Evolutionary conservation across 176 grass and related monocot species (phyloP).

Genomic region (Cenchrus fungigraminus): DNA sequence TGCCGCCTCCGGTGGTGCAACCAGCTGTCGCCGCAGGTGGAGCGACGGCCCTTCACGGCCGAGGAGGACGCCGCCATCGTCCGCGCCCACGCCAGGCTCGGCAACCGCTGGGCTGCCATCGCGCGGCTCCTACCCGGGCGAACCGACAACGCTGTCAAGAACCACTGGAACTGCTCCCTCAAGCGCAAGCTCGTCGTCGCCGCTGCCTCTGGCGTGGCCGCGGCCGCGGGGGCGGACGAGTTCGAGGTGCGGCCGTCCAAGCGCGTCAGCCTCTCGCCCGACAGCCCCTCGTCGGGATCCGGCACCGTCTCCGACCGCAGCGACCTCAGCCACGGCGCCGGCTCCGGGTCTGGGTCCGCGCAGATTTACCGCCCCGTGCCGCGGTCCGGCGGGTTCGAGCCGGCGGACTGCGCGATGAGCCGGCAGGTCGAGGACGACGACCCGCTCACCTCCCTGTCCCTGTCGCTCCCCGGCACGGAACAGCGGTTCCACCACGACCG

Average conservation of each 20-base stretch:
- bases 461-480: conserved; percentile 62
- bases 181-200: conserved; percentile 63
- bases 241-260: conserved; percentile 36
- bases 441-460: conserved; percentile 69
- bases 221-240: not conserved
- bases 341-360: not conserved
- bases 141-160: conserved; percentile 99
- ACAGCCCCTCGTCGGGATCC: conserved; percentile 50
- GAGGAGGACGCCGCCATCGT: conserved; percentile 80
- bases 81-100: conserved; percentile 59
- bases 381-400: conserved; percentile 46
- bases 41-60: conserved; percentile 84
- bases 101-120: conserved; percentile 95
- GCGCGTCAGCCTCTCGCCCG: conserved; percentile 58
- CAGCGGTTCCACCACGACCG: conserved; percentile 43
- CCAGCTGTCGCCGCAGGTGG: conserved; percentile 90
- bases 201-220: not conserved
- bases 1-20: conserved; percentile 97
- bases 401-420: conserved; percentile 39
- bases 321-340: conserved; percentile 63
- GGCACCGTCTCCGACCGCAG: conserved; percentile 53
- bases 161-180: conserved; percentile 98
- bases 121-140: conserved; percentile 79
- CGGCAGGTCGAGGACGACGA: conserved; percentile 58
- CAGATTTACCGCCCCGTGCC: conserved; percentile 59